phyloP scores from a whole-genome alignment of 2,329 filamentous ascomycete species.

The Paecilomyces sp. region DNA sequence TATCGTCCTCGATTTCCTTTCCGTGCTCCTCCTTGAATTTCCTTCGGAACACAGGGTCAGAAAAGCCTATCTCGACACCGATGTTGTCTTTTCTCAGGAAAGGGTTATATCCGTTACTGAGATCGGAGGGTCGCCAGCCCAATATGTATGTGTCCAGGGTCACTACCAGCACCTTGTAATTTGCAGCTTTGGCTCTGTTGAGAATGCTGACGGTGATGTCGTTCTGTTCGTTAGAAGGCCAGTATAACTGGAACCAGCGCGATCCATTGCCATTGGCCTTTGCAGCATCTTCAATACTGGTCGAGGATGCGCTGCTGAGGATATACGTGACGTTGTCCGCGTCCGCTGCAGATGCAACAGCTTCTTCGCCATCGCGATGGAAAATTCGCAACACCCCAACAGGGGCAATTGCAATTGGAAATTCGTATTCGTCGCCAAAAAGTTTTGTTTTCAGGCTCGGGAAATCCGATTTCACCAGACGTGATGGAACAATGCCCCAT shows the following conservation, averaged over 20 bases:
- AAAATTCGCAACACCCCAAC: conserved; percentile 63
- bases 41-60: conserved; percentile 57
- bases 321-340: conserved; percentile 58
- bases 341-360: conserved; percentile 53
- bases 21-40: conserved; percentile 43
- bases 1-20: conserved; percentile 38
- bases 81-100: conserved; percentile 19
- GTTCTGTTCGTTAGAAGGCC: conserved; percentile 52
- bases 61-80: conserved; percentile 56
- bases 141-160: conserved; percentile 65
- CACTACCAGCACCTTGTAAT: conserved; percentile 60
- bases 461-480: conserved; percentile 28
- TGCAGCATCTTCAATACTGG: conserved; percentile 60
- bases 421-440: conserved; percentile 42
- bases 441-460: conserved; percentile 42
- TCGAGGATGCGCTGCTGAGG: conserved; percentile 56
- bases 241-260: conserved; percentile 70
- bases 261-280: conserved; percentile 46
- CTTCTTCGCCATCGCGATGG: conserved; percentile 57
- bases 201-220: conserved; percentile 59
- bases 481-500: conserved; percentile 19
- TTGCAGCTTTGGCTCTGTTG: conserved; percentile 38
- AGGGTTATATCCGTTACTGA: conserved; percentile 43
- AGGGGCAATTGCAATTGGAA: conserved; percentile 57
- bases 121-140: conserved; percentile 60